phyloP scores from a whole-genome alignment of 305 asterid species.

The Solanum hybrid region DNA sequence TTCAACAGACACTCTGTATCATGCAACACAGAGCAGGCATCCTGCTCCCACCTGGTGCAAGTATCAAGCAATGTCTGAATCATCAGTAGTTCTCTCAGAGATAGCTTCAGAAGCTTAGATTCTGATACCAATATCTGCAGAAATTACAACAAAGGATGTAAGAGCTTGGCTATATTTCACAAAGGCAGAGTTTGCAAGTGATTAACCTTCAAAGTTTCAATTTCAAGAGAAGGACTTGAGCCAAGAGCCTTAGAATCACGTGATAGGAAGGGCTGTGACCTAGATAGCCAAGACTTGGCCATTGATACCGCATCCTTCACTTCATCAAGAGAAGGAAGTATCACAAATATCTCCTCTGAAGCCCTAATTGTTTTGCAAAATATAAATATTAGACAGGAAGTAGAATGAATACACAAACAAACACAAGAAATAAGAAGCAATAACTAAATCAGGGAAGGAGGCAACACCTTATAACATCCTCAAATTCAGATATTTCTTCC shows the following conservation, averaged over 20 bases:
- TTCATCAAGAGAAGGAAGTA: slow-evolving; percentile 64
- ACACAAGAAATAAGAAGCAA: slow-evolving; percentile 1
- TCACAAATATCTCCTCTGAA: slow-evolving; percentile 48
- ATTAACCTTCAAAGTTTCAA: slow-evolving; percentile 62
- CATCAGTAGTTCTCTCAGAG: slow-evolving; percentile 48
- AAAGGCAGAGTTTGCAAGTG: slow-evolving; percentile 7
- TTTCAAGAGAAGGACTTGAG: slow-evolving; percentile 40
- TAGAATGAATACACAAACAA: not conserved
- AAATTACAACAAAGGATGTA: slow-evolving; percentile 13
- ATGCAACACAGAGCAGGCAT: slow-evolving; percentile 49
- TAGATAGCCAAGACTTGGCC: slow-evolving; percentile 69
- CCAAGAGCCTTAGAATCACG: slow-evolving; percentile 20
- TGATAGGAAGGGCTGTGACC: slow-evolving; percentile 53
- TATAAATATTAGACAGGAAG: slow-evolving; percentile 7
- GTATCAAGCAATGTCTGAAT: slow-evolving; percentile 46
- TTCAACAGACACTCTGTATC: slow-evolving; percentile 45
- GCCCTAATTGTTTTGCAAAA: slow-evolving; percentile 47
- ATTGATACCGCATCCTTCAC: slow-evolving; percentile 59
- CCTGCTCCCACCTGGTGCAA: slow-evolving; percentile 58
- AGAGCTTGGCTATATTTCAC: not conserved
- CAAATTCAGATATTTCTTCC: slow-evolving; percentile 59
- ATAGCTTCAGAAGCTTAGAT: slow-evolving; percentile 58
- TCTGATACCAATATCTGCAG: slow-evolving; percentile 69
- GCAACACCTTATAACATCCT: slow-evolving; percentile 65
- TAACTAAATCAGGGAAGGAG: slow-evolving; percentile 1